phyloP scores from a whole-genome alignment of 257 asterid species.

The Nicotiana paniculata region DNA sequence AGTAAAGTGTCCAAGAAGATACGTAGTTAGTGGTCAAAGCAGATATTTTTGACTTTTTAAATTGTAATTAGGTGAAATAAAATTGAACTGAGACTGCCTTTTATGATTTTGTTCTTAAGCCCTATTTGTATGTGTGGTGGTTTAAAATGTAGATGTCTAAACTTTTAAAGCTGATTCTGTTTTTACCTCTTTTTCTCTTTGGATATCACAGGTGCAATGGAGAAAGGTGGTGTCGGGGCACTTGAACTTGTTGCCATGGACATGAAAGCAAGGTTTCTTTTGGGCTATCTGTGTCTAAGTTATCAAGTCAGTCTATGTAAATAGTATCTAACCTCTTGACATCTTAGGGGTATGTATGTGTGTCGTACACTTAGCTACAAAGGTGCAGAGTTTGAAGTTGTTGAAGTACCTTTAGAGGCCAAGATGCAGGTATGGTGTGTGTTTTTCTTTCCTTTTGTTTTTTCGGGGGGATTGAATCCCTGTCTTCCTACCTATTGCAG shows the following conservation, averaged over 20 bases:
- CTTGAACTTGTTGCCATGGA: constrained; percentile 99
- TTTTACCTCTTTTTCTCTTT: not conserved
- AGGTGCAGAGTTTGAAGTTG: constrained; percentile 95
- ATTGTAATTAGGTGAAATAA: no score
- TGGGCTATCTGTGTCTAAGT: constrained; percentile 1
- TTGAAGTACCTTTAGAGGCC: constrained; percentile 80
- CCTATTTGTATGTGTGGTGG: not conserved
- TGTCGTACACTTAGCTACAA: constrained; percentile 97
- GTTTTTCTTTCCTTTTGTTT: not conserved
- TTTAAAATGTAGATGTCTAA: constrained; percentile 6
- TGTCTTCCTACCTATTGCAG: not conserved
- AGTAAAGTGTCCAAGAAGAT: no score
- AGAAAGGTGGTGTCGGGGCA: constrained; percentile 99
- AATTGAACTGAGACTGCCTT: not conserved
- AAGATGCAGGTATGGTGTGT: constrained; percentile 60
- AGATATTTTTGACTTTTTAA: no score
- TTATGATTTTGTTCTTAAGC: not conserved
- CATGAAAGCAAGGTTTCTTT: constrained; percentile 89
- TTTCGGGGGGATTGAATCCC: not conserved
- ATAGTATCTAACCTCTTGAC: constrained; percentile 4
- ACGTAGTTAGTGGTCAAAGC: no score
- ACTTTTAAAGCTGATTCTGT: not conserved
- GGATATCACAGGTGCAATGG: constrained; percentile 59
- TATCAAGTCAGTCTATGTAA: not conserved
- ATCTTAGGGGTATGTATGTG: constrained; percentile 94